Percentiles rank a stretch among this genome's conserved stretches.
These are phyloP conservation scores for Ephemerocybe angulata DNA, from an alignment of 768 basidiomycete genomes.

Conservation along the genomic window DNA sequence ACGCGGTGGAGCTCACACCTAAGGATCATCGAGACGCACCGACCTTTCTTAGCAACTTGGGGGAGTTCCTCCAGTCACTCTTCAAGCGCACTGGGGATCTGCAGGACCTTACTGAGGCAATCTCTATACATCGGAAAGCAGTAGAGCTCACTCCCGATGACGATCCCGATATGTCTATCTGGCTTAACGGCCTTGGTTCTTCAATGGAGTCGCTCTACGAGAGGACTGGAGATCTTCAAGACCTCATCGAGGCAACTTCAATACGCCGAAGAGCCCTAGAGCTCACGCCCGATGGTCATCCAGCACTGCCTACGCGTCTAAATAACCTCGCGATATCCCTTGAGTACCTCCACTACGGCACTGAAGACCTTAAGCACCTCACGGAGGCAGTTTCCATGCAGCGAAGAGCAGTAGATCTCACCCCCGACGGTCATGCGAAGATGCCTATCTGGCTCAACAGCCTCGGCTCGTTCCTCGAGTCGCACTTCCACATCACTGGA, in stretches of 20 bases:
- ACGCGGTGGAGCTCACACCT: not conserved
- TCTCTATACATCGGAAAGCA: not conserved
- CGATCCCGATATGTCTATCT: not conserved
- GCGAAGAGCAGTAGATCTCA: not conserved
- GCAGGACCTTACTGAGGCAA: slow-evolving; percentile 15
- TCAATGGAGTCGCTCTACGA: slow-evolving; percentile 10
- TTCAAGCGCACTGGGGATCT: slow-evolving; percentile 18
- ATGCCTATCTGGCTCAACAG: not conserved
- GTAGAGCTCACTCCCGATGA: not conserved
- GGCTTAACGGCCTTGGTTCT: slow-evolving; percentile 9
- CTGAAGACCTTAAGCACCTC: not conserved
- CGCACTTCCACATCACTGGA: slow-evolving; percentile 5
- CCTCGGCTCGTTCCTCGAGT: not conserved
- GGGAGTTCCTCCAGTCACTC: not conserved
- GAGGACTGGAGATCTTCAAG: slow-evolving; percentile 6
- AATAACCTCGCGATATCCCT: slow-evolving; percentile 14
- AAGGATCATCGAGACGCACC: not conserved
- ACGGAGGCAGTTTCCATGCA: not conserved
- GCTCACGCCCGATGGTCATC: slow-evolving; percentile 6
- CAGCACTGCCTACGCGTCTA: not conserved
- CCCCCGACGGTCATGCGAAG: not conserved
- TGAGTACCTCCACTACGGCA: too few species aligned
- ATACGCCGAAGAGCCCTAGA: slow-evolving; percentile 7
- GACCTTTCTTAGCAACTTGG: too few species aligned
- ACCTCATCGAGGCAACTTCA: slow-evolving; percentile 12